phyloP scores from a whole-genome alignment of 306 rosid genomes.

The Prinsepia uniflora region DNA sequence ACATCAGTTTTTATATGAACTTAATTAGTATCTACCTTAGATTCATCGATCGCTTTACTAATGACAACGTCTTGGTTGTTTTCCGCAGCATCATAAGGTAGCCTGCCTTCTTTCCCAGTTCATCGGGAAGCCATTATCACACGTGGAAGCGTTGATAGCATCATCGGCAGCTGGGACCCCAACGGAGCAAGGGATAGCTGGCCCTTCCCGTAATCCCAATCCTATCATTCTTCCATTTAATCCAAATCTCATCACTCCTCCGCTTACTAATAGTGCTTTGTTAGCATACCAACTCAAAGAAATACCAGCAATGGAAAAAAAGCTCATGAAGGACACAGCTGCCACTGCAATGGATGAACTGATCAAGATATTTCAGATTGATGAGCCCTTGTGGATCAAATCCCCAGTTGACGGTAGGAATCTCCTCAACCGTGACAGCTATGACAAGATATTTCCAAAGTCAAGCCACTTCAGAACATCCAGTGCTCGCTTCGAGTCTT shows the following conservation, averaged over 20 bases:
- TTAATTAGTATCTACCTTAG: background rate
- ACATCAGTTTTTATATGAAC: no score
- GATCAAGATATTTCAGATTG: conserved; percentile 26
- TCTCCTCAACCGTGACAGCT: conserved; percentile 41
- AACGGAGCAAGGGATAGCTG: conserved; percentile 9
- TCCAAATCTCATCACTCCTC: conserved; percentile 6
- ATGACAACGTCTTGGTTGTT: background rate
- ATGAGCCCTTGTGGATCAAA: conserved; percentile 58
- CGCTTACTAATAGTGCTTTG: background rate
- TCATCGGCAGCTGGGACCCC: conserved; percentile 24
- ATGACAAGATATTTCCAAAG: conserved; percentile 33
- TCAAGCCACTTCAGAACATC: conserved; percentile 20
- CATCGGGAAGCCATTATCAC: conserved; percentile 35
- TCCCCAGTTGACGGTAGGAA: conserved; percentile 23
- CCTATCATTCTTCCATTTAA: conserved; percentile 1
- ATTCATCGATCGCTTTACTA: no score
- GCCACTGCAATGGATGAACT: conserved; percentile 50
- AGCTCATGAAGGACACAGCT: conserved; percentile 37
- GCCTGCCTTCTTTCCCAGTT: conserved; percentile 32
- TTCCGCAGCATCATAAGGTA: conserved; percentile 47
- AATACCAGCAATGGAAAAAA: conserved; percentile 33
- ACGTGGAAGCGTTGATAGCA: conserved; percentile 17
- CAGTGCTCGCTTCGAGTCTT: conserved; percentile 40
- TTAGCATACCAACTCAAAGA: conserved; percentile 9
- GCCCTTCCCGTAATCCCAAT: conserved; percentile 14